Base-by-base conservation (phyloP, 139 green algal genomes). In the Chlorella vulgaris region DNA sequence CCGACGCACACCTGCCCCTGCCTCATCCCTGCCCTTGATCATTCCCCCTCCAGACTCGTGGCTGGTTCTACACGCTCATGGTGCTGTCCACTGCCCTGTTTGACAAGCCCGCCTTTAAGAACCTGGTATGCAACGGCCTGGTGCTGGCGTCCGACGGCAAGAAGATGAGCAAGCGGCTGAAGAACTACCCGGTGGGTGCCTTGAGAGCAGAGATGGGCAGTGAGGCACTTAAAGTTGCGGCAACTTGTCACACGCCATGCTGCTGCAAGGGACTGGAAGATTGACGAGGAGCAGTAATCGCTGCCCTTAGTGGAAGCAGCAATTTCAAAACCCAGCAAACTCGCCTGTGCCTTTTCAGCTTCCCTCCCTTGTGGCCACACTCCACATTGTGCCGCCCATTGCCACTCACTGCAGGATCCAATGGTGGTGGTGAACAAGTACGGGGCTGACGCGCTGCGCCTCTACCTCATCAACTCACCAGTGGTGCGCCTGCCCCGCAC, bases 41-140 rank as follows among this genome's bases (percentile, higher is more conserved):
- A n/a, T n/a, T n/a, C n/a, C n/a, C n/a, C n/a, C 47, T 40, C 38
- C 88, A 92, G 86, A 91, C 88, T 7, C 74, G 85, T 28, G 84
- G 81, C 82, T 95, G 93, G 94, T 99, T 99, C 89, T 99, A 99
- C 94, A 99, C 97, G 7, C 93, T 99, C 31, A 99, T 99, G 95
- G 97, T 99, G 69, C 88, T 99, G 31, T 96, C 92, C 39, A 99
- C 97, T 28, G 96, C 97, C 19, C 92, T 99, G 4, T 99, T 99
- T 87, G 94, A 98, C 88, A 95, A 95, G 81, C 97, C 97, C 3
- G 95, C 96, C 22, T 99, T 99, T 91, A 95, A 97, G 86, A 99
- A 98, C 89, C 92, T 99, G 79, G 96, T 99, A 55, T 99, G 96
- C 93, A 99, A 99, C 86, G 97, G 97, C 21, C 90, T 99, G 42